A percentile compares a stretch with the other conserved stretches of the same genome.
Conservation (phyloP, 257 asterid species). For the Solanum raphanifolium region DNA sequence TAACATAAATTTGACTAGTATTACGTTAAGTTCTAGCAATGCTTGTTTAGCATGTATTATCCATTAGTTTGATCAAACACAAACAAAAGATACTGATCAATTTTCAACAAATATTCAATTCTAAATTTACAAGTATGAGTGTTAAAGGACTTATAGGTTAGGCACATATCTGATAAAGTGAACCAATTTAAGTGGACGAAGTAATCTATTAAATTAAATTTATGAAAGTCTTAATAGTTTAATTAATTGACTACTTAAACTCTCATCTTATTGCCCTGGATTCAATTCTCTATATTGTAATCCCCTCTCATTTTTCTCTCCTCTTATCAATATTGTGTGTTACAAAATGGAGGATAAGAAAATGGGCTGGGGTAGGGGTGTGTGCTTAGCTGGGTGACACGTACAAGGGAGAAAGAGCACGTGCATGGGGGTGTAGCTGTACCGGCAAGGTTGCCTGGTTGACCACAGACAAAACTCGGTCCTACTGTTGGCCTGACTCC, state of each 20-base stretch:
- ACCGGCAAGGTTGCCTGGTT: slow-evolving; percentile 39
- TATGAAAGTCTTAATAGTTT: no score
- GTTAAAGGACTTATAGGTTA: neutral
- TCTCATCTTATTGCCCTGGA: no score
- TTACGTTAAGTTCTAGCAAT: neutral
- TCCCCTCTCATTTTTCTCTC: no score
- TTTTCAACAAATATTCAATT: neutral
- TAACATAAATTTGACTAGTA: neutral
- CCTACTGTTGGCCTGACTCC: neutral
- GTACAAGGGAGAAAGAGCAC: slow-evolving; percentile 35
- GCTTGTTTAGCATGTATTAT: neutral
- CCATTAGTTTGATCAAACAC: neutral
- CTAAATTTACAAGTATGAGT: neutral
- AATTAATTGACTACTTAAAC: no score
- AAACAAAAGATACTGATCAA: neutral
- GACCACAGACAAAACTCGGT: slow-evolving; percentile 40
- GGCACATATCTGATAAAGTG: neutral
- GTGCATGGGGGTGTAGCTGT: slow-evolving; percentile 31
- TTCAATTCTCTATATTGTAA: no score
- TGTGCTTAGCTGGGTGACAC: slow-evolving; percentile 36
- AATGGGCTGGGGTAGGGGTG: neutral
- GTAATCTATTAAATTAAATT: no score
- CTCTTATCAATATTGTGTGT: neutral
- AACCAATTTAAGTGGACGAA: no score
- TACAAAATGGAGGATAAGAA: neutral